phyloP scores from a whole-genome alignment of 2,329 filamentous ascomycete genomes.

The Trichoderma cornu-damae region DNA sequence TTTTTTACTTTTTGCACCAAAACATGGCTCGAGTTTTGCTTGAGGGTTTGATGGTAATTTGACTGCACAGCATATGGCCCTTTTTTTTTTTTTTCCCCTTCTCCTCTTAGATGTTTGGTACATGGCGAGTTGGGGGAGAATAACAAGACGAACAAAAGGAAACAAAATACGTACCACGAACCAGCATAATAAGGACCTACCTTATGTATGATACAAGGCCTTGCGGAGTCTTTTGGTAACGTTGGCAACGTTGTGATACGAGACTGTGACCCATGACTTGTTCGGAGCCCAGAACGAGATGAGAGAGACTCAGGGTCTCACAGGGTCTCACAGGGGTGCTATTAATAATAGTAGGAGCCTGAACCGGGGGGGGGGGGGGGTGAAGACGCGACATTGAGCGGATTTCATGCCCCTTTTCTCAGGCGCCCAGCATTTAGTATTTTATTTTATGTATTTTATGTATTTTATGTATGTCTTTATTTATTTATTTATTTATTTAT shows the following conservation, averaged over 20 bases:
- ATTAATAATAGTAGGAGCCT: slow-evolving; percentile 1
- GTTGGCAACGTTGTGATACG: neutral
- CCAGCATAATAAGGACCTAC: neutral
- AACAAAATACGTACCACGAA: neutral
- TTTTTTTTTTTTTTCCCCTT: too few relatives aligned
- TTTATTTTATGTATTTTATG: too few relatives aligned
- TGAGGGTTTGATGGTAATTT: neutral
- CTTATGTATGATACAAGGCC: neutral
- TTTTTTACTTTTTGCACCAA: slow-evolving; percentile 1
- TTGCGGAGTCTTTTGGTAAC: neutral
- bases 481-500: too few relatives aligned
- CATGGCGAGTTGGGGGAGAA: neutral
- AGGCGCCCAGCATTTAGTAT: neutral
- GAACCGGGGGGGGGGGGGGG: neutral
- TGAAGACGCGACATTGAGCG: neutral
- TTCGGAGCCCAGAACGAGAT: slow-evolving; percentile 12
- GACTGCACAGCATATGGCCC: slow-evolving; percentile 3
- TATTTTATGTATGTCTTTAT: too few relatives aligned
- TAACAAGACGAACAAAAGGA: neutral
- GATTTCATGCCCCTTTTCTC: slow-evolving; percentile 1
- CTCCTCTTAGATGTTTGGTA: neutral
- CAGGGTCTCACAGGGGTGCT: too few relatives aligned
- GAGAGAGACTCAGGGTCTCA: slow-evolving; percentile 9
- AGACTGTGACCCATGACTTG: slow-evolving; percentile 4
- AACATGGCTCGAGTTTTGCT: neutral